A percentile compares a stretch with the other conserved stretches of the same genome.
Evolutionary conservation across 179 eudicot species (phyloP).

Genomic region (Monotropa hypopitys): DNA sequence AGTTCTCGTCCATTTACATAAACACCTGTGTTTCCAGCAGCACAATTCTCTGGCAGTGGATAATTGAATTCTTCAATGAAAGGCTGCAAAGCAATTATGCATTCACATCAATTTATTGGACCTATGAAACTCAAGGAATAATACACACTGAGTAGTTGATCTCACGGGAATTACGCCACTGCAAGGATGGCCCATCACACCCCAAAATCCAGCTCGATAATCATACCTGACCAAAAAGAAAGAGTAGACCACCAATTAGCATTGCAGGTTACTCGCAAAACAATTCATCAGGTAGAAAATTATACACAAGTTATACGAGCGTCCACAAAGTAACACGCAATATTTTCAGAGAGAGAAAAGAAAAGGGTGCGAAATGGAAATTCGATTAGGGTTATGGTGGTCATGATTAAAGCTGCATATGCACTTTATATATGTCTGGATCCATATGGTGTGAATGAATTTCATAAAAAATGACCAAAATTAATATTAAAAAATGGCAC

Average conservation of each 20-base stretch:
- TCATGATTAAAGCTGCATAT: not conserved
- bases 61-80: conserved; percentile 61
- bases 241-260: not conserved
- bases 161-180: conserved; percentile 86
- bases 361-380: not conserved
- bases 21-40: conserved; percentile 59
- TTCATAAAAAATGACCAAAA: not conserved
- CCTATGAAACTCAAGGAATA: not conserved
- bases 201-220: conserved; percentile 90
- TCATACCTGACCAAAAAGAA: conserved; percentile 58
- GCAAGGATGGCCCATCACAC: conserved; percentile 85
- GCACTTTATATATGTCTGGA: not conserved
- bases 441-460: not conserved
- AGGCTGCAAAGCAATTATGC: conserved; percentile 50
- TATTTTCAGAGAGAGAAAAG: not conserved
- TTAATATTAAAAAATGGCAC: not conserved
- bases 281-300: not conserved
- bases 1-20: conserved; percentile 88
- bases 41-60: conserved; percentile 54
- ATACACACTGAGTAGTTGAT: conserved; percentile 7
- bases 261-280: not conserved
- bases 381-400: not conserved
- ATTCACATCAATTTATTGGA: not conserved
- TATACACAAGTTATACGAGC: not conserved
- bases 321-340: not conserved